Conservation (phyloP, 2,329 filamentous ascomycete species). For the Lachnellula subtilissima region DNA sequence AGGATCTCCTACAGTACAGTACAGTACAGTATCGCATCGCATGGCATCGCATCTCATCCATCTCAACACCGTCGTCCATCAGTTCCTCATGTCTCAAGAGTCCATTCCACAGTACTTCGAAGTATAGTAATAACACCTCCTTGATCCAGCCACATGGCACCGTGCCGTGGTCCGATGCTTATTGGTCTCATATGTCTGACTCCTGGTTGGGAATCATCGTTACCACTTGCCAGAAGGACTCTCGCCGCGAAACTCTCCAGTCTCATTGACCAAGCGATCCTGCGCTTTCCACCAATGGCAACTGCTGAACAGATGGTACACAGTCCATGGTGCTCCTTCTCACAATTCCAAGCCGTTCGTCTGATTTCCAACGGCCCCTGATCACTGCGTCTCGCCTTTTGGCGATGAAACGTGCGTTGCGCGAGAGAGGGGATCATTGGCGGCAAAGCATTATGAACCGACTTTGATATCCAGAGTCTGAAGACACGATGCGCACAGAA, state of each 20-base stretch:
- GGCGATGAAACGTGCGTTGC: conserved; percentile 1
- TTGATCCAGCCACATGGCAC: too few relatives aligned
- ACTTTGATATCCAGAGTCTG: background rate
- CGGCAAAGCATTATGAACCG: background rate
- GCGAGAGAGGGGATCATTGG: background rate
- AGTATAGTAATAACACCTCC: too few relatives aligned
- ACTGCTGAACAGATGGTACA: background rate
- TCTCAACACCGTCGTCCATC: too few relatives aligned
- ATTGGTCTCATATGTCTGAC: background rate
- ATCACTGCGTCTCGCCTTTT: conserved; percentile 1
- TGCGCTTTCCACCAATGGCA: background rate
- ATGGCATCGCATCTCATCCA: too few relatives aligned
- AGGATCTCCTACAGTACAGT: too few relatives aligned
- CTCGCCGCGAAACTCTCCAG: background rate
- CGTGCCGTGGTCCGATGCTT: too few relatives aligned
- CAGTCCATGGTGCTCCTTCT: background rate
- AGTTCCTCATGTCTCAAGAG: too few relatives aligned
- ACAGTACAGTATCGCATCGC: too few relatives aligned
- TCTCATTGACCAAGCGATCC: conserved; percentile 1
- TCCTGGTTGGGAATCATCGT: conserved; percentile 5
- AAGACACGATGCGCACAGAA: background rate
- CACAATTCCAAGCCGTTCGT: background rate
- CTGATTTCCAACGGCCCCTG: conserved; percentile 1
- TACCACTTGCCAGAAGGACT: conserved; percentile 1
- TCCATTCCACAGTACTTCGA: too few relatives aligned